These are phyloP conservation scores for Hapsidospora chrysogenum DNA, from an alignment of 495 filamentous ascomycete species.

Conservation along the genomic window DNA sequence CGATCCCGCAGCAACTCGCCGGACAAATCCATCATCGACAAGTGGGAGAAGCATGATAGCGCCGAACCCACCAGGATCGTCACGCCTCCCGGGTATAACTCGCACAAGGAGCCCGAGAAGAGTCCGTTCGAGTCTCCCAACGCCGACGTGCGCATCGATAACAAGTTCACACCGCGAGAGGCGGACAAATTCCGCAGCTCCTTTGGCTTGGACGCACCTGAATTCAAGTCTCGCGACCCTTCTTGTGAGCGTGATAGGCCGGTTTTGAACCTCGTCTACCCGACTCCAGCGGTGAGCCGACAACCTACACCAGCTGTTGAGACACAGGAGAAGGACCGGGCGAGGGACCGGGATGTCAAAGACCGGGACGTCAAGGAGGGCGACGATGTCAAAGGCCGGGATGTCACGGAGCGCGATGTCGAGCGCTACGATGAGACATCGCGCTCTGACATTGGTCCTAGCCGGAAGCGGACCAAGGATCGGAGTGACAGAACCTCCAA, in stretches of 20 bases:
- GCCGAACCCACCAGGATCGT: constrained; percentile 20
- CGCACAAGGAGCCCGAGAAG: constrained; percentile 24
- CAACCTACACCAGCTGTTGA: constrained; percentile 5
- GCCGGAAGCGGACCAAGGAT: not conserved
- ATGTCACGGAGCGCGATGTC: constrained; percentile 1
- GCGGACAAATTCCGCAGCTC: constrained; percentile 11
- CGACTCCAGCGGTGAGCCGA: constrained; percentile 13
- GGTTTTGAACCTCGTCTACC: constrained; percentile 32
- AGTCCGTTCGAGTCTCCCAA: constrained; percentile 35
- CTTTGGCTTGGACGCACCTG: constrained; percentile 4
- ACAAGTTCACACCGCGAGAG: constrained; percentile 24
- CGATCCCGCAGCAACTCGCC: constrained; percentile 27
- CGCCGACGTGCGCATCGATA: constrained; percentile 35
- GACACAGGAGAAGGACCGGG: constrained; percentile 16
- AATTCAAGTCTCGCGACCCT: constrained; percentile 26
- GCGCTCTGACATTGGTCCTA: not conserved
- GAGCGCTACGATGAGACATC: not conserved
- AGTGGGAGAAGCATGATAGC: constrained; percentile 23
- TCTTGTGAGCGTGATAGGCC: constrained; percentile 32
- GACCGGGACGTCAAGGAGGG: constrained; percentile 11
- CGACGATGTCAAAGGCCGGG: constrained; percentile 7
- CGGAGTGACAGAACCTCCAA: not conserved
- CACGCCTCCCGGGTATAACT: constrained; percentile 30
- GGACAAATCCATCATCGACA: constrained; percentile 28
- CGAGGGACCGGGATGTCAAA: constrained; percentile 5